Evolutionary conservation across 352 stramenopile genomes (phyloP).

Genomic region (Pythium monospermum): DNA sequence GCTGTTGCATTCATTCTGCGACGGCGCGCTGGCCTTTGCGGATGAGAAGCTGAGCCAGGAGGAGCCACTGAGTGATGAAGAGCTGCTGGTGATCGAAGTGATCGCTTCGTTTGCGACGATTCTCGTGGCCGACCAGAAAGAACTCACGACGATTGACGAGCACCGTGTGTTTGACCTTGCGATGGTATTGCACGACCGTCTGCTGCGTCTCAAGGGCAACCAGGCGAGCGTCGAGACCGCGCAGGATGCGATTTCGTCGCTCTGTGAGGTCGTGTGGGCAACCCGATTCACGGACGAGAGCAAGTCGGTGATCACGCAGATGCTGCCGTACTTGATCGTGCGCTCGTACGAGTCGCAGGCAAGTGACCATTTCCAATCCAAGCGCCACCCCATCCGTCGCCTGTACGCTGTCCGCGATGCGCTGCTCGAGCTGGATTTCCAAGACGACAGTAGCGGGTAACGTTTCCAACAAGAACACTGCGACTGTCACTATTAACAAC

Average conservation of each 20-base stretch:
- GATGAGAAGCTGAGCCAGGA: conserved; percentile 12
- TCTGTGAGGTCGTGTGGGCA: conserved; percentile 77
- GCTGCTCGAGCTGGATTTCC: conserved; percentile 74
- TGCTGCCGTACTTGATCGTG: conserved; percentile 82
- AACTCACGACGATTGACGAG: conserved; percentile 42
- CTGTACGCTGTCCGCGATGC: conserved; percentile 76
- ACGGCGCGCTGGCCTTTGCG: conserved; percentile 26
- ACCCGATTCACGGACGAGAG: conserved; percentile 47
- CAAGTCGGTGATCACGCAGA: conserved; percentile 73
- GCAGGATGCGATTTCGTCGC: conserved; percentile 65
- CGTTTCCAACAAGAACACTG: background rate
- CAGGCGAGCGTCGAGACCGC: conserved; percentile 29
- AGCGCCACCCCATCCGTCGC: conserved; percentile 67
- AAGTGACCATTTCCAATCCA: conserved; percentile 48
- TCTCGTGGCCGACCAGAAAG: conserved; percentile 45
- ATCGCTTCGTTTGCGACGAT: conserved; percentile 52
- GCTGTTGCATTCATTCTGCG: conserved; percentile 49
- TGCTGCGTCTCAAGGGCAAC: conserved; percentile 50
- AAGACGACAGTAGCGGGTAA: conserved; percentile 72
- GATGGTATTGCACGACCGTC: conserved; percentile 60
- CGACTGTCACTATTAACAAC: background rate
- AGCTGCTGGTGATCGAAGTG: conserved; percentile 36
- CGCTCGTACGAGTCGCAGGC: conserved; percentile 62
- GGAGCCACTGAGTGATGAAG: conserved; percentile 9
- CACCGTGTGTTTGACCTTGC: conserved; percentile 52